Evolutionary conservation across 208 protist species (phyloP), one percentile per base, ranked within the genome.

Genomic region (Herpetomonas muscarum): DNA sequence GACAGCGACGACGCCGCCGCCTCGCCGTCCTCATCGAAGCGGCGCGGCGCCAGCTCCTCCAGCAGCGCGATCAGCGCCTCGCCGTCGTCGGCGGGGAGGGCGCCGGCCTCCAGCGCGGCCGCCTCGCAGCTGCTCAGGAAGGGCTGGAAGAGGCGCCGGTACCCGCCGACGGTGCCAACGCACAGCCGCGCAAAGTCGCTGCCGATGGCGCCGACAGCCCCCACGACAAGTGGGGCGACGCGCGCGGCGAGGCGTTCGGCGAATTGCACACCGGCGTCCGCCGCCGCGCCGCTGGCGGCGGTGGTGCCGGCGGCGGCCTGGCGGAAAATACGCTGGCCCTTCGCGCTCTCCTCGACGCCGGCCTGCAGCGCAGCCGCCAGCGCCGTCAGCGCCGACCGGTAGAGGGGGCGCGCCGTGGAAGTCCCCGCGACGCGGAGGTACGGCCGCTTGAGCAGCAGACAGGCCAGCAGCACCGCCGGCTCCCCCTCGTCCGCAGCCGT

Each of bases 101-200:
- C 13, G 30, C 52, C 41, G 2, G 25, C 44, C 12, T 29, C 36
- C 1, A 29, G 44, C 17, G 15, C 55, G 17, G 55, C 39, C 0
- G 28, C 31, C 45, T 56, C 52, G 1, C 58, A 46, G 15, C 30
- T 29, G 21, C 25, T 22, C 5, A 92, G 22, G 46, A 74, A 76
- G 13, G 87, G 87, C 10, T 79, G 66, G 53, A 91, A 90, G 31
- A 94, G 57, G 47, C 81, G 77, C 39, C 81, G 56, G 61, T 87
- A 94, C 30, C 87, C 87, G 41, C 87, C 87, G 10, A 76, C 26
- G 12, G 87, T 94, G 29, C 62, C 61, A 17, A 81, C 65, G 44
- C 85, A 85, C 13, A 85, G 52, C n/a, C 45, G 39, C n/a, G 74
- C 68, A 12, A 87, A 76, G 48, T 94, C 84, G 1, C 52, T 55